phyloP scores from a whole-genome alignment of 176 grass and related monocot genomes.

The Bolboschoenus planiculmis region DNA sequence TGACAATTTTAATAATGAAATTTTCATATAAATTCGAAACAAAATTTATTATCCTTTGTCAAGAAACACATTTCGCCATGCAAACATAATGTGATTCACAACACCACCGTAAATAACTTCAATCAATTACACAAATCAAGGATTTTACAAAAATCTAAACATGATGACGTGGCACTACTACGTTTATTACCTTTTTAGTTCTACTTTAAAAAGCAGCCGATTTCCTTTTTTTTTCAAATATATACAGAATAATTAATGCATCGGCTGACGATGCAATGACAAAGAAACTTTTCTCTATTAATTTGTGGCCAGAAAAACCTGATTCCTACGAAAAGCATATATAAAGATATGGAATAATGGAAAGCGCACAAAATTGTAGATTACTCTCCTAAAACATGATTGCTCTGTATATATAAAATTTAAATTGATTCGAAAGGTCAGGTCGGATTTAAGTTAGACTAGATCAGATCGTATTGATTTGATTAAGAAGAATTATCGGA shows the following conservation, averaged over 20 bases:
- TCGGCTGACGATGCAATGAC: background rate
- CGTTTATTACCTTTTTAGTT: background rate
- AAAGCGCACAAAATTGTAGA: background rate
- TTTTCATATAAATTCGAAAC: too few species aligned
- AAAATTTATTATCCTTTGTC: too few species aligned
- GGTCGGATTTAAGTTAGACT: too few species aligned
- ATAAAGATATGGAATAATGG: background rate
- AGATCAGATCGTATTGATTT: too few species aligned
- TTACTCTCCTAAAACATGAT: background rate
- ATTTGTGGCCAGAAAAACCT: background rate
- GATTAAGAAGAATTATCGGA: too few species aligned
- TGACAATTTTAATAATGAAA: background rate
- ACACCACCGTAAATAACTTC: too few species aligned
- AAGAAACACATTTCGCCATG: too few species aligned
- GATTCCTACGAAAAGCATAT: background rate
- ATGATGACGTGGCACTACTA: background rate
- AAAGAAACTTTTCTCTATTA: background rate
- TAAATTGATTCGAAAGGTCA: too few species aligned
- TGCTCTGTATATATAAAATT: too few species aligned
- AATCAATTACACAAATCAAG: too few species aligned
- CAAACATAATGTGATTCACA: too few species aligned
- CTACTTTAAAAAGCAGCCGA: background rate
- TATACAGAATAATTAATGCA: background rate
- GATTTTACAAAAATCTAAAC: background rate
- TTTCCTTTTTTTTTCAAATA: too few species aligned